phyloP scores from a whole-genome alignment of 2,329 filamentous ascomycete genomes.

The Tolypocladium cylindrosporum region DNA sequence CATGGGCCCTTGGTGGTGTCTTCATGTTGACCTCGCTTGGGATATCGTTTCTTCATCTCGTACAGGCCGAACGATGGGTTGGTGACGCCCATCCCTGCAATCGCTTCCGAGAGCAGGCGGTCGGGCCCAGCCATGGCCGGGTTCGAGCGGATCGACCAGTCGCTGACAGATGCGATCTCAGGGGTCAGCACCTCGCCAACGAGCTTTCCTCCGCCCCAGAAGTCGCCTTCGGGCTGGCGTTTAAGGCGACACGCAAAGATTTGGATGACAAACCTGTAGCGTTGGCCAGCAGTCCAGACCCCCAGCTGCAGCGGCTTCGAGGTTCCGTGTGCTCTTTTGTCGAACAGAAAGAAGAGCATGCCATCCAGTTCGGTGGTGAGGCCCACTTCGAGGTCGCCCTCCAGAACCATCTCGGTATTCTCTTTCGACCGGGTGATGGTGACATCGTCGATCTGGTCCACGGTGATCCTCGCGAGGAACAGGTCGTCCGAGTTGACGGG shows the following conservation, averaged over 20 bases:
- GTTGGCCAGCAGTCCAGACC: neutral
- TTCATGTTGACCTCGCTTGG: neutral
- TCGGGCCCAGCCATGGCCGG: neutral
- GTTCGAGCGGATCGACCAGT: neutral
- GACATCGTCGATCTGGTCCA: neutral
- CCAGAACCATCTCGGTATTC: neutral
- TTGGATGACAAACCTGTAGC: neutral
- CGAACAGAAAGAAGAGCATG: neutral
- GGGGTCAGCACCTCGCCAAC: neutral
- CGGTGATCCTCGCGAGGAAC: neutral
- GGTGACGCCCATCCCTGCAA: neutral
- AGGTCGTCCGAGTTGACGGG: neutral
- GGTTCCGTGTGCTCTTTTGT: too few relatives aligned
- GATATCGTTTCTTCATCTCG: neutral
- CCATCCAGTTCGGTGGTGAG: neutral
- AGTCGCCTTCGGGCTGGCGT: neutral
- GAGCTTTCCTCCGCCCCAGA: neutral
- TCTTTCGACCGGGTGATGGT: neutral
- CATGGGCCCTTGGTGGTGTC: neutral
- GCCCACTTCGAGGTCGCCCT: neutral
- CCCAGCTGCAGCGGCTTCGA: neutral
- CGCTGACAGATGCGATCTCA: neutral
- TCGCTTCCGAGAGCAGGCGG: neutral
- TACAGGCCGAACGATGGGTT: neutral
- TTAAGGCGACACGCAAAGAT: neutral